Base-by-base conservation (phyloP, 1,284 basidiomycete species). In the Thecaphora thlaspeos region DNA sequence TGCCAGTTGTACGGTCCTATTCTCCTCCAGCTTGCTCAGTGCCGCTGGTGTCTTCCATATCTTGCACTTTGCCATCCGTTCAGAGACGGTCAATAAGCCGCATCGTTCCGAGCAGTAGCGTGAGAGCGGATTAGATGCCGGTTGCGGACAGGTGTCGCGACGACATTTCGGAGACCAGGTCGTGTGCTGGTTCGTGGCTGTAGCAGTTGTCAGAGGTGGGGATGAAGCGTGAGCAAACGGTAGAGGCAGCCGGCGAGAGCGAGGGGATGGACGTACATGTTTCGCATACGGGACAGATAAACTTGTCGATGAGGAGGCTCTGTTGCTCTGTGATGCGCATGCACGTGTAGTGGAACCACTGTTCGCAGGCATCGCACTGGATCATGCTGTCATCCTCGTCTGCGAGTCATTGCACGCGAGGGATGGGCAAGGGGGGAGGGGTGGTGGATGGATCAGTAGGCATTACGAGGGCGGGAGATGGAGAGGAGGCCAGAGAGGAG, bases 351-450 rank as follows among this genome's bases (percentile, higher is more conserved):
- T 75, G 73, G 39, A 62, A 73, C 73, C 73, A 75, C 43, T 66
- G 62, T 38, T 75, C 69, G 46, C 73, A 75, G 12, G 51, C 47
- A 38, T 75, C 73, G 45, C 73, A 75, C 44, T 63, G 65, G 46
- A 75, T 68, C 73, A 75, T 75, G 21, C 68, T 61, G n/a, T 68
- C 63, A 32, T 69, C 62, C 22, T 66, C 66, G 23, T 73, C 71
- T 34, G 9, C 26, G 56, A n/a, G n/a, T n/a, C n/a, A n/a, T n/a
- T n/a, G n/a, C n/a, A n/a, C n/a, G n/a, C n/a, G n/a, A n/a, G n/a
- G n/a, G n/a, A n/a, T n/a, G n/a, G n/a, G n/a, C n/a, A n/a, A n/a
- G 49, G 46, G 4, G 22, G 43, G 32, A 28, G 26, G 26, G 11
- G 11, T 34, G 32, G 7, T 14, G 32, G 32, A 15, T 4, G 32